Conservation (phyloP, 805 yeast genomes). For the Wickerhamiella dianesei region DNA sequence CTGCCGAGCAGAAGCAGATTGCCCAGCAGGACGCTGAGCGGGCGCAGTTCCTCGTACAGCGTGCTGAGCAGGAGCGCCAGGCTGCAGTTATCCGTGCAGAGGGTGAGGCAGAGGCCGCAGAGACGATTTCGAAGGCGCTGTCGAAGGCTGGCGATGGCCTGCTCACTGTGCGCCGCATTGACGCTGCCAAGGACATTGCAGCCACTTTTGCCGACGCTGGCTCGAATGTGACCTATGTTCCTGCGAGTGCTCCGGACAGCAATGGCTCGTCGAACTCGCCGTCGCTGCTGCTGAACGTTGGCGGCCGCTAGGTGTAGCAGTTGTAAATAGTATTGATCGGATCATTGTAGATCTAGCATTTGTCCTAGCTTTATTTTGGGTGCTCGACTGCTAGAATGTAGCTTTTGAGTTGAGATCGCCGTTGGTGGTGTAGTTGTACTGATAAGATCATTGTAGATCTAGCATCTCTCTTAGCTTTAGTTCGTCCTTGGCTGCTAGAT, state of each 20-base stretch:
- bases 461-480: too few relatives aligned
- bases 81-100: conserved; percentile 94
- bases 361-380: too few relatives aligned
- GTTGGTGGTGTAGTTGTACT: too few relatives aligned
- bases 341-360: too few relatives aligned
- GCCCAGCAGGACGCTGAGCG: conserved; percentile 99
- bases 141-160: conserved; percentile 93
- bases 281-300: conserved; percentile 24
- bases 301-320: conserved; percentile 11
- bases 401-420: too few relatives aligned
- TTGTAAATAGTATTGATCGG: neutral
- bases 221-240: conserved; percentile 79
- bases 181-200: conserved; percentile 94
- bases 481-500: too few relatives aligned
- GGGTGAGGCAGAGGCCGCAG: conserved; percentile 99
- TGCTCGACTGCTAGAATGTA: too few relatives aligned
- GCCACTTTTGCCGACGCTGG: conserved; percentile 60
- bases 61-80: conserved; percentile 94
- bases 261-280: neutral
- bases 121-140: conserved; percentile 81
- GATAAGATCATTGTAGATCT: too few relatives aligned
- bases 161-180: conserved; percentile 83
- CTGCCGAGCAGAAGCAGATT: conserved; percentile 96
- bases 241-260: conserved; percentile 24
- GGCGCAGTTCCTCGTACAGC: conserved; percentile 82